Base-by-base conservation (phyloP, 306 rosid genomes). In the Argentina anserina region DNA sequence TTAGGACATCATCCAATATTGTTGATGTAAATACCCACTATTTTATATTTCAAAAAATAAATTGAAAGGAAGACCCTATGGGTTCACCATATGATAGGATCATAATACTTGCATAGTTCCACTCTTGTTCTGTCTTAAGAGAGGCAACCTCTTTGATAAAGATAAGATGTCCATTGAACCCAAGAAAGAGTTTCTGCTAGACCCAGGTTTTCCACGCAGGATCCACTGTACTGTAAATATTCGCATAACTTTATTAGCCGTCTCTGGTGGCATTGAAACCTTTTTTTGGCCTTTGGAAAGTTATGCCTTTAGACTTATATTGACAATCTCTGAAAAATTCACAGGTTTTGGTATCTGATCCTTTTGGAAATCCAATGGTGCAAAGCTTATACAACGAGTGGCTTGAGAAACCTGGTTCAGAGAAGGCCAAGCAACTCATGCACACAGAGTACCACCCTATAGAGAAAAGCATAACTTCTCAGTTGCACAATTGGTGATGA, bases 361-460 rank as follows among this genome's bases (percentile, higher is more conserved):
- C 98, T 39, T 85, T 89, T 62, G 80, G 78, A 72, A 91, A 94
- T 52, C 89, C 88, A 33, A 59, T 84, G 28, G 86, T 90, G 49
- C 85, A 68, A 79, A 79, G 88, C 60, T 69, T 94, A 69, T 94
- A 87, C 61, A 83, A 87, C 65, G 86, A 88, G 76, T 91, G 97
- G 99, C 95, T 94, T 72, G 91, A 60, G 81, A 86, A 88, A 70
- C 91, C 97, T 55, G 95, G 96, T 46, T 94, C 97, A n/a, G 91
- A 89, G 79, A 88, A 91, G 81, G 96, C 99, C 14, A 86, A 78
- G 88, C 89, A 81, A 75, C 75, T 84, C 79, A 67, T 88, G 85
- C 95, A 84, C 80, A 94, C 96, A 50, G 90, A 86, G 71, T 94
- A 94, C 75, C 97, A 88, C 73, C 90, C 87, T 42, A 71, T 94